Conservation (phyloP, 164 flowering plant genomes). For the Buxus sempervirens region DNA sequence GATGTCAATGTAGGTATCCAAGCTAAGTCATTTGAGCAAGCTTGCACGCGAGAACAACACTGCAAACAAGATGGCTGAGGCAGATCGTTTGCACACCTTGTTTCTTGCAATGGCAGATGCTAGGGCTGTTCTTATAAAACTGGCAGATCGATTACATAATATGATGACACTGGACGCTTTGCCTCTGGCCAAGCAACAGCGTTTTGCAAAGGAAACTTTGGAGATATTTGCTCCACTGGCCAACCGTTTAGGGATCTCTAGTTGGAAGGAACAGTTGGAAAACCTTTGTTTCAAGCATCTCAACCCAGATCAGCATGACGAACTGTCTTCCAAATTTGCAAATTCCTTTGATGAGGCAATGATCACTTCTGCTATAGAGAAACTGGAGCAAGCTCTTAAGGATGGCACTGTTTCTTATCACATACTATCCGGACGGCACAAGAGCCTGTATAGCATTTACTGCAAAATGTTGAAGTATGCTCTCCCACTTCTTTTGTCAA, state of each 20-base stretch:
- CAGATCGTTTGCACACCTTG: conserved; percentile 94
- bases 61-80: conserved; percentile 80
- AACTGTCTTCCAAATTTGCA: conserved; percentile 61
- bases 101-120: conserved; percentile 97
- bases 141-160: conserved; percentile 97
- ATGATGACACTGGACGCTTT: conserved; percentile 93
- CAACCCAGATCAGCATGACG: conserved; percentile 63
- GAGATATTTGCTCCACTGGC: conserved; percentile 94
- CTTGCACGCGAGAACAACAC: conserved; percentile 95
- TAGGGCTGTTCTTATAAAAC: conserved; percentile 85
- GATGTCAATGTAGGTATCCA: conserved; percentile 62
- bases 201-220: conserved; percentile 94
- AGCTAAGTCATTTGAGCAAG: conserved; percentile 92
- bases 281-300: conserved; percentile 86
- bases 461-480: conserved; percentile 83
- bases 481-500: not conserved
- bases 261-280: conserved; percentile 90
- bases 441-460: conserved; percentile 91
- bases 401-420: conserved; percentile 52
- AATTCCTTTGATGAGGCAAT: conserved; percentile 65
- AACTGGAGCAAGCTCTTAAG: conserved; percentile 66
- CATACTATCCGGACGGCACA: conserved; percentile 72
- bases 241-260: conserved; percentile 83
- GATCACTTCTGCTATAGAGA: conserved; percentile 60
- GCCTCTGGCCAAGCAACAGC: conserved; percentile 66